Base-by-base conservation (phyloP, 1,139 yeast genomes). In the Arxiozyma slooffiae region DNA sequence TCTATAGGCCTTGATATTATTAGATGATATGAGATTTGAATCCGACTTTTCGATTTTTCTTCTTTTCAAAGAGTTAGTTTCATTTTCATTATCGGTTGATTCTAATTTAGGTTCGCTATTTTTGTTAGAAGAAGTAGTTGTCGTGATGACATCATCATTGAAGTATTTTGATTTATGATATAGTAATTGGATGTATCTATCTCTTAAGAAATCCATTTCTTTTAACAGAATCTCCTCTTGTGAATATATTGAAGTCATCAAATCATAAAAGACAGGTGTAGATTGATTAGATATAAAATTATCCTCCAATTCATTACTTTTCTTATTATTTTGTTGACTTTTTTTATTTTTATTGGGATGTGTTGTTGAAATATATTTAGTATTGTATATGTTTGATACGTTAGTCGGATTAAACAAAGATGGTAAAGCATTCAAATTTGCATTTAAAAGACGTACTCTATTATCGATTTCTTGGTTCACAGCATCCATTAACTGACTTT, bases 161-260 rank as follows among this genome's bases (percentile, higher is more conserved):
- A 26, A 26, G 50, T 14, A 36, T 41, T 46, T 46, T n/a, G 37
- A 38, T 22, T 36, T 48, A 23, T 48, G 48, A 11, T 56, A 50
- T 47, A 56, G 56, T 43, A 65, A 53, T 43, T 62, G 64, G 14
- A 52, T 22, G 38, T 61, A 49, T 49, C 62, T 55, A 18, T 51
- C 52, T 36, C 51, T 57, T 48, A 64, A 50, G 40, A 60, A 61
- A 4, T 59, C 55, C 55, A 63, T 57, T 51, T 65, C 68, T 47
- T 60, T 62, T 39, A 57, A 41, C n/a, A 61, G 46, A 0, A 64
- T 53, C 26, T 62, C 67, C 38, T 61, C 63, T 48, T 62, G 67
- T 3, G 64, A 56, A 41, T 60, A 59, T 7, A 58, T 54, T 1
- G 63, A 59, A 34, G 60, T 56, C 58, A 62, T 54, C 23, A 59